Conservation (phyloP, 345 rosid species). For the Populus simonii region DNA sequence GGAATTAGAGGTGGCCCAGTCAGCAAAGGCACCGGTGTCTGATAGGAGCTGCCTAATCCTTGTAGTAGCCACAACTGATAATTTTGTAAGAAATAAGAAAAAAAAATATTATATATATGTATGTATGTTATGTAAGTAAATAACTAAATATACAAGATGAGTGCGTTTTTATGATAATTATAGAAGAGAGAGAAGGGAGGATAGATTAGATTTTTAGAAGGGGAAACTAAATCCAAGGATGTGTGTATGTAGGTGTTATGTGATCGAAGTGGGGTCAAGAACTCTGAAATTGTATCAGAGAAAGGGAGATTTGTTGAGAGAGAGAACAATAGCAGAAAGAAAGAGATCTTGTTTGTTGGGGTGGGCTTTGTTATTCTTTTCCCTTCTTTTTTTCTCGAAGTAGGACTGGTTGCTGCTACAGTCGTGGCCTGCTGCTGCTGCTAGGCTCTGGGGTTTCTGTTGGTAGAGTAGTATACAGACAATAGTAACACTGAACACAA, state of each 20-base stretch:
- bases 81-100: not conserved
- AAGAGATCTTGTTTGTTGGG: slow-evolving; percentile 34
- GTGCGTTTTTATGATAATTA: slow-evolving; percentile 1
- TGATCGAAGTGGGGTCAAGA: slow-evolving; percentile 32
- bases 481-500: slow-evolving; percentile 8
- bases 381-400: not conserved
- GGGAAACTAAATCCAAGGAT: slow-evolving; percentile 21
- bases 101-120: not conserved
- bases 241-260: slow-evolving; percentile 37
- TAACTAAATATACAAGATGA: not conserved
- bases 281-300: slow-evolving; percentile 35
- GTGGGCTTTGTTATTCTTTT: not conserved
- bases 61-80: slow-evolving; percentile 88
- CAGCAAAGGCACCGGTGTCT: slow-evolving; percentile 91
- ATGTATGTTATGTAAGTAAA: not conserved
- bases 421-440: slow-evolving; percentile 23
- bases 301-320: slow-evolving; percentile 6
- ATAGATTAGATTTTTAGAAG: not conserved
- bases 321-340: slow-evolving; percentile 8
- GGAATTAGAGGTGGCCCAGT: slow-evolving; percentile 65
- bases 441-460: slow-evolving; percentile 4
- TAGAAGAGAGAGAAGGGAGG: slow-evolving; percentile 9
- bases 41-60: slow-evolving; percentile 69
- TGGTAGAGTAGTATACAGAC: not conserved
- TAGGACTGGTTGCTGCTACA: slow-evolving; percentile 7